phyloP scores from a whole-genome alignment of 1,284 basidiomycete species.

The Ustilago crameri region DNA sequence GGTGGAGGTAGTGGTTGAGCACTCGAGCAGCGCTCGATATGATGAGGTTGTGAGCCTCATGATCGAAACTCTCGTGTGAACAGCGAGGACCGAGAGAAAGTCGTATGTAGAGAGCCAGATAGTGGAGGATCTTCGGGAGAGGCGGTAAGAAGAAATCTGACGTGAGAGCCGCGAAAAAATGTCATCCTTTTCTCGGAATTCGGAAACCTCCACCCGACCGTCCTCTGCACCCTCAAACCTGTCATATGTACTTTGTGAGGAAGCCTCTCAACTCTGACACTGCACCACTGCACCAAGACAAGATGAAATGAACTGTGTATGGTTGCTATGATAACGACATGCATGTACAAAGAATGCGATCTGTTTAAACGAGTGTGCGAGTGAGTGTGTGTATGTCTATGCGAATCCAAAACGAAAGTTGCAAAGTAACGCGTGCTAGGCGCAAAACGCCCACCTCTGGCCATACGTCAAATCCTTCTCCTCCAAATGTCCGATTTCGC shows the following conservation, averaged over 20 bases:
- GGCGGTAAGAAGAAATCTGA: constrained; percentile 13
- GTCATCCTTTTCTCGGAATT: background rate
- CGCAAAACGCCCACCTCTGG: constrained; percentile 60
- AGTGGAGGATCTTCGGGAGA: background rate
- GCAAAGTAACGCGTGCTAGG: constrained; percentile 12
- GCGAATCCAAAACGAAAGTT: background rate
- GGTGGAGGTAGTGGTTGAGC: background rate
- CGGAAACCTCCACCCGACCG: constrained; percentile 6
- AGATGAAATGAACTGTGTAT: too few species aligned
- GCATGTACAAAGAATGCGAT: too few species aligned
- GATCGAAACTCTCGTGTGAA: background rate
- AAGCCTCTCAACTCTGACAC: background rate
- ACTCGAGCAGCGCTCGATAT: constrained; percentile 9
- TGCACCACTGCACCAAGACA: too few species aligned
- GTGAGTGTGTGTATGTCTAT: background rate
- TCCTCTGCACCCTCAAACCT: background rate
- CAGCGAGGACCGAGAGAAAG: background rate
- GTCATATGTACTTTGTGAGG: background rate
- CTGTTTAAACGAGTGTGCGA: background rate
- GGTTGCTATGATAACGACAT: too few species aligned
- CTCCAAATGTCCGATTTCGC: constrained; percentile 63
- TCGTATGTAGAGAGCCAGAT: background rate
- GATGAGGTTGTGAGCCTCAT: constrained; percentile 12
- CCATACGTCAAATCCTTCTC: constrained; percentile 55
- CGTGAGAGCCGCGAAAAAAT: constrained; percentile 4